Conservation (phyloP, 2,329 filamentous ascomycete species). For the Fusarium brachygibbosum region DNA sequence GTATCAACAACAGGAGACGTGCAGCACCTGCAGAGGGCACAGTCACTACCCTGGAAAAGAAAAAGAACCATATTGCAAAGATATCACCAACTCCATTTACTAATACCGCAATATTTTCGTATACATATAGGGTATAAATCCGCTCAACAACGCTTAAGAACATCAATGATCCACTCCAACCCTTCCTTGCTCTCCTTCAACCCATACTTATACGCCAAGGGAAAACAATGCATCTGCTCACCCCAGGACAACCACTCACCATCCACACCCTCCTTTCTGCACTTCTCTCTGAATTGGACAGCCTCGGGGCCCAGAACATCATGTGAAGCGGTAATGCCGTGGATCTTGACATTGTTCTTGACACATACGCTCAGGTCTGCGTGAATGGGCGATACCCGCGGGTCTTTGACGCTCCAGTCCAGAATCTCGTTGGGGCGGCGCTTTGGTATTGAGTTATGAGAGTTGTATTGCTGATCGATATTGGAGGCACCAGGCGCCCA, state of each 20-base stretch:
- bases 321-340: slow-evolving; percentile 65
- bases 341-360: slow-evolving; percentile 58
- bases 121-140: background rate
- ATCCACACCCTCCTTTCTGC: slow-evolving; percentile 57
- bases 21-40: too few species aligned
- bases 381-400: slow-evolving; percentile 63
- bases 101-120: background rate
- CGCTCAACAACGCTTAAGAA: slow-evolving; percentile 20
- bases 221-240: slow-evolving; percentile 72
- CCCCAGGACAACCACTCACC: slow-evolving; percentile 72
- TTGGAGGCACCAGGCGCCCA: slow-evolving; percentile 42
- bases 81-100: background rate
- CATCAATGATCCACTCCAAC: slow-evolving; percentile 38
- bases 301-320: slow-evolving; percentile 69
- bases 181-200: slow-evolving; percentile 59
- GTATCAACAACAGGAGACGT: too few species aligned
- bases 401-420: slow-evolving; percentile 53
- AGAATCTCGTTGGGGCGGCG: fast-evolving
- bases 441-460: fast-evolving
- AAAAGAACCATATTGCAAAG: too few species aligned
- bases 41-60: too few species aligned
- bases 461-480: background rate
- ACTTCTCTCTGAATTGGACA: slow-evolving; percentile 61
- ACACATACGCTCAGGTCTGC: slow-evolving; percentile 55
- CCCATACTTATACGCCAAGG: slow-evolving; percentile 63